Conservation (phyloP, 2,329 filamentous ascomycete species). For the Thielaviopsis populi region DNA sequence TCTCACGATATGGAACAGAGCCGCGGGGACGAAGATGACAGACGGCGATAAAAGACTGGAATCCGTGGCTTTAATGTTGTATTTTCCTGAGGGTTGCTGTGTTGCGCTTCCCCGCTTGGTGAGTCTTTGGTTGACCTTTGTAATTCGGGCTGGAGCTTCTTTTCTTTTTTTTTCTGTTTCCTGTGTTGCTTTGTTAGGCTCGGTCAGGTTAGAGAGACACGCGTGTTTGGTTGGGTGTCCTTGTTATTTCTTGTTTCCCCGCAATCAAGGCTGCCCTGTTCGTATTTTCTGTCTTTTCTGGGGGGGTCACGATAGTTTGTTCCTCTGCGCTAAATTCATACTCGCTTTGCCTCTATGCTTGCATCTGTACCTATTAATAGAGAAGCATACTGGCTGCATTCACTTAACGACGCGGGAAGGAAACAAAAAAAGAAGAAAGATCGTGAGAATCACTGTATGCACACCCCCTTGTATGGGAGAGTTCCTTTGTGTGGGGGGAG, state of each 20-base stretch:
- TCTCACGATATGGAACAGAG: neutral
- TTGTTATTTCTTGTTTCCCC: neutral
- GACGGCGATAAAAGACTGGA: neutral
- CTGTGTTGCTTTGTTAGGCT: neutral
- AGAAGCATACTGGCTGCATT: neutral
- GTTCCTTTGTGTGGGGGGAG: neutral
- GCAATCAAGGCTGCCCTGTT: neutral
- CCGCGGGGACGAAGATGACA: too few relatives aligned
- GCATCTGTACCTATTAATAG: neutral
- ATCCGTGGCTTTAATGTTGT: neutral
- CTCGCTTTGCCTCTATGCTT: neutral
- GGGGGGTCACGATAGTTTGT: conserved; percentile 3
- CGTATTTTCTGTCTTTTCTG: neutral
- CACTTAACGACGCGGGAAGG: neutral
- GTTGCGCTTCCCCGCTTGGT: neutral
- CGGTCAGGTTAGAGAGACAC: neutral
- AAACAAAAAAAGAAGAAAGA: conserved; percentile 2
- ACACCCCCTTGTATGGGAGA: conserved; percentile 4
- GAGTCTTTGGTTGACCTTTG: neutral
- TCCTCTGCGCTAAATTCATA: neutral
- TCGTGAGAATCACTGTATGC: conserved; percentile 10
- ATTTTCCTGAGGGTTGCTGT: neutral
- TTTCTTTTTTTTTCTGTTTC: neutral
- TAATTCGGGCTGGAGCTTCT: neutral
- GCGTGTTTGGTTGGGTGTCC: neutral